Conservation (phyloP, 805 yeast genomes). For the Dipodascopsis uninucleata region DNA sequence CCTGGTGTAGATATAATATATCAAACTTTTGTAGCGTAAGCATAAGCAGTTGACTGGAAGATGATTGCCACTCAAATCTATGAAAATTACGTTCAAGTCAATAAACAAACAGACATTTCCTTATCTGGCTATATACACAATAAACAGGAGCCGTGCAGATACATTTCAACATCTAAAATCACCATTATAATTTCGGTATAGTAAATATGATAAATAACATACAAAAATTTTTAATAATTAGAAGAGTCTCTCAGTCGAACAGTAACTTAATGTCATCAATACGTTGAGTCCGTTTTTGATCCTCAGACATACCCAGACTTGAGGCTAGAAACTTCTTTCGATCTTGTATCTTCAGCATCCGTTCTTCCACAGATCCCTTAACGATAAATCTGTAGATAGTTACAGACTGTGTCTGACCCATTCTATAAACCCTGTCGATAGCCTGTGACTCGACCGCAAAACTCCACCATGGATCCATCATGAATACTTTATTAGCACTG, state of each 20-base stretch:
- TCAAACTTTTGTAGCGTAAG: no score
- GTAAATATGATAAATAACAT: no score
- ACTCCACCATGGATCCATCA: slow-evolving; percentile 99
- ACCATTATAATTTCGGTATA: no score
- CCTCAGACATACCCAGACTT: slow-evolving; percentile 36
- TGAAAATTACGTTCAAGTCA: no score
- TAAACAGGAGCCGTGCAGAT: no score
- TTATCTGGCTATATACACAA: no score
- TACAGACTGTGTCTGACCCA: slow-evolving; percentile 73
- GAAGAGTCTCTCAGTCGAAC: slow-evolving; percentile 31
- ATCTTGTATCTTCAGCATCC: slow-evolving; percentile 84
- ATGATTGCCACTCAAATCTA: no score
- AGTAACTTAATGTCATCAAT: slow-evolving; percentile 38
- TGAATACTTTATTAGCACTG: slow-evolving; percentile 74
- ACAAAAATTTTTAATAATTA: no score
- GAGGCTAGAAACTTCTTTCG: slow-evolving; percentile 50
- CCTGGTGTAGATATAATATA: no score
- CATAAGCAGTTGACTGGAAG: no score
- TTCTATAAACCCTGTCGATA: slow-evolving; percentile 70
- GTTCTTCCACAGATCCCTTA: slow-evolving; percentile 77
- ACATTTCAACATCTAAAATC: no score
- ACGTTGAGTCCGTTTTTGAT: slow-evolving; percentile 36
- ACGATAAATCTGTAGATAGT: slow-evolving; percentile 76
- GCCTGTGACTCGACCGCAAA: slow-evolving; percentile 49
- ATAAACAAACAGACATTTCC: no score